Percentiles rank a stretch among this genome's conserved stretches.
Conservation (phyloP, 352 stramenopile species). For the Globisporangium spiculum region DNA sequence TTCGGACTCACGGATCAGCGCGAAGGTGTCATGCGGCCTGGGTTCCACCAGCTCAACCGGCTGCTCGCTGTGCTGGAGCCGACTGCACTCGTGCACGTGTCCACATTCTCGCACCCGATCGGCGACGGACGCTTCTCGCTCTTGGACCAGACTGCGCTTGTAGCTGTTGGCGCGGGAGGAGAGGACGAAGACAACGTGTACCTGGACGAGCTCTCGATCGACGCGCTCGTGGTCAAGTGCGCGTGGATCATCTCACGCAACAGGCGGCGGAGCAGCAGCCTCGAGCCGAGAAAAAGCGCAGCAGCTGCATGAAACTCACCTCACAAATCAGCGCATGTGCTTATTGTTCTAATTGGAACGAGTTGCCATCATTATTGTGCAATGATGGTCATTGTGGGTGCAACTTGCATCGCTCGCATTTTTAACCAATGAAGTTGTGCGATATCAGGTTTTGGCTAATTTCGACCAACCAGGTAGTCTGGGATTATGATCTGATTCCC, state of each 20-base stretch:
- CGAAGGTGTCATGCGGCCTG: conserved; percentile 56
- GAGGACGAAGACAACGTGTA: neutral
- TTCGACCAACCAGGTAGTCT: too few relatives aligned
- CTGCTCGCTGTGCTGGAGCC: conserved; percentile 44
- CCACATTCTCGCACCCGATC: conserved; percentile 12
- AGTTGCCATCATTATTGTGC: too few relatives aligned
- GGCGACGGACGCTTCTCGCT: conserved; percentile 25
- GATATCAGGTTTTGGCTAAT: too few relatives aligned
- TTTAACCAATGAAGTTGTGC: neutral
- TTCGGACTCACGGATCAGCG: conserved; percentile 44
- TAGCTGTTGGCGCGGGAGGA: conserved; percentile 3
- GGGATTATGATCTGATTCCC: neutral
- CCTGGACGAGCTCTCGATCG: conserved; percentile 19
- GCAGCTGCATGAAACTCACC: conserved; percentile 10
- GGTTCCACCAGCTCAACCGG: conserved; percentile 68
- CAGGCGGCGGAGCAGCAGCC: conserved; percentile 14
- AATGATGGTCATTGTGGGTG: neutral
- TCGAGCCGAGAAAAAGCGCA: conserved; percentile 16
- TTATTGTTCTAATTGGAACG: neutral
- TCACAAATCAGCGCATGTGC: neutral
- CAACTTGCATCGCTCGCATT: neutral
- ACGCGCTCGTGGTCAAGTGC: conserved; percentile 15
- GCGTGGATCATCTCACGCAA: conserved; percentile 23
- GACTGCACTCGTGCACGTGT: conserved; percentile 10
- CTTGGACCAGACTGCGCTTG: conserved; percentile 11